Evolutionary conservation across 208 protist genomes (phyloP), one percentile per base, ranked within the genome.

Genomic region (Lotmaria passim): DNA sequence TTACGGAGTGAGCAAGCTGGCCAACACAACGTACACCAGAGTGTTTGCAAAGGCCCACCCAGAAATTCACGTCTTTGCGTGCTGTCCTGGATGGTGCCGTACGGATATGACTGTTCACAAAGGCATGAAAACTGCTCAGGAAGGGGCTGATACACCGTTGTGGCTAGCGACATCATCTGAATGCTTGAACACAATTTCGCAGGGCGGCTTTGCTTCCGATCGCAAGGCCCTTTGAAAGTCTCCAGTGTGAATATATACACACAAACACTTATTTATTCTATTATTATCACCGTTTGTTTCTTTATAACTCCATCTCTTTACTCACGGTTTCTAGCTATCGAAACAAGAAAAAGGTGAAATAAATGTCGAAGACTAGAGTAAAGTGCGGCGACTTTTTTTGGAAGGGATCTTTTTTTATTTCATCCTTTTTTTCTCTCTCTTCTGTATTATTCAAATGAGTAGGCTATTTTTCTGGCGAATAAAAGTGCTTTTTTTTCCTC

Each of bases 1-100:
- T 3, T 85, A 85, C 56, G 66, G 52, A 31, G 69, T 79, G 30
- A 85, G 61, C 51, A 87, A 90, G 60, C 58, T 87, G 48, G 69
- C 52, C 23, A n/a, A 78, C 38, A 87, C 57, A 36, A 76, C 60
- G 17, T 70, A 75, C 36, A 74, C 70, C 6, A 34, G 43, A 34
- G 41, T 84, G 11, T 59, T 78, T 46, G 70, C 36, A 23, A 28
- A 44, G 31, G 19, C 11, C 11, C 62, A 73, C 26, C 48, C 24
- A 12, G 47, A 60, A 17, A 68, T 90, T 31, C 51, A 70, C 48
- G 48, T 83, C 14, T 76, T 78, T 60, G 59, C 70, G 12, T 83
- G 57, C 56, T 87, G 79, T 59, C 82, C 79, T 36, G 80, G 78
- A 15, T 73, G 59, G 56, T 80, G 83, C 52, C 55, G 53, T 39